Percentiles rank a stretch among this genome's conserved stretches.
Evolutionary conservation across 2,329 filamentous ascomycete species (phyloP).

Genomic region (Fusarium napiforme): DNA sequence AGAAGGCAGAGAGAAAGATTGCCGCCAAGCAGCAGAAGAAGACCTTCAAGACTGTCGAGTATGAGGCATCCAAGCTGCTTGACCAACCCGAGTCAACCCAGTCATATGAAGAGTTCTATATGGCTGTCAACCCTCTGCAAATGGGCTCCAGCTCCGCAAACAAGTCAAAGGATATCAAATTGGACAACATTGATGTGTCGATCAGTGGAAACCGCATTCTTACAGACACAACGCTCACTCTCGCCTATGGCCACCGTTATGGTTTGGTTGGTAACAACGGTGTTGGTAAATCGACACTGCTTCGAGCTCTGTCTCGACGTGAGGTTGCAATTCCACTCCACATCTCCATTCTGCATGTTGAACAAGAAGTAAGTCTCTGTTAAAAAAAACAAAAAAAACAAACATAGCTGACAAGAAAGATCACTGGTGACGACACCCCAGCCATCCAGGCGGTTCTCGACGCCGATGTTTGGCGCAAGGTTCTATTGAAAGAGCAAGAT

Average conservation of each 20-base stretch:
- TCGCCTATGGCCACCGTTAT: slow-evolving; percentile 93
- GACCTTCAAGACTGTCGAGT: slow-evolving; percentile 97
- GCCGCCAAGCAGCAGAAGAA: slow-evolving; percentile 99
- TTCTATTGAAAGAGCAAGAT: slow-evolving; percentile 87
- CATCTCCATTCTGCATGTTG: slow-evolving; percentile 98
- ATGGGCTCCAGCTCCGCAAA: slow-evolving; percentile 75
- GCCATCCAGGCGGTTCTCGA: slow-evolving; percentile 95
- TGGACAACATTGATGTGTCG: slow-evolving; percentile 94
- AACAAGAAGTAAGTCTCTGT: slow-evolving; percentile 81
- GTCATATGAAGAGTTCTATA: slow-evolving; percentile 99
- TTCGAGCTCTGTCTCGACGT: slow-evolving; percentile 90
- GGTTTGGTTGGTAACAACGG: slow-evolving; percentile 99
- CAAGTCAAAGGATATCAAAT: slow-evolving; percentile 99
- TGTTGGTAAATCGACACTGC: slow-evolving; percentile 96
- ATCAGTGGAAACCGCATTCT: slow-evolving; percentile 91
- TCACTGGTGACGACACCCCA: slow-evolving; percentile 93
- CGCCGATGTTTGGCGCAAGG: slow-evolving; percentile 98
- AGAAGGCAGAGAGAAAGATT: slow-evolving; percentile 98
- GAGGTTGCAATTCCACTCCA: slow-evolving; percentile 95
- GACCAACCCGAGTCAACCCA: slow-evolving; percentile 84
- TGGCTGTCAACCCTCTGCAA: slow-evolving; percentile 98
- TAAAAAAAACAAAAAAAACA: not conserved
- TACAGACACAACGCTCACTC: slow-evolving; percentile 87
- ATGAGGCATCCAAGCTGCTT: slow-evolving; percentile 91
- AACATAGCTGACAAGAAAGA: slow-evolving; percentile 59